Evolutionary conservation across 805 yeast genomes (phyloP), one percentile per base, ranked within the genome.

Genomic region (Sugiyamaella chiloensis): DNA sequence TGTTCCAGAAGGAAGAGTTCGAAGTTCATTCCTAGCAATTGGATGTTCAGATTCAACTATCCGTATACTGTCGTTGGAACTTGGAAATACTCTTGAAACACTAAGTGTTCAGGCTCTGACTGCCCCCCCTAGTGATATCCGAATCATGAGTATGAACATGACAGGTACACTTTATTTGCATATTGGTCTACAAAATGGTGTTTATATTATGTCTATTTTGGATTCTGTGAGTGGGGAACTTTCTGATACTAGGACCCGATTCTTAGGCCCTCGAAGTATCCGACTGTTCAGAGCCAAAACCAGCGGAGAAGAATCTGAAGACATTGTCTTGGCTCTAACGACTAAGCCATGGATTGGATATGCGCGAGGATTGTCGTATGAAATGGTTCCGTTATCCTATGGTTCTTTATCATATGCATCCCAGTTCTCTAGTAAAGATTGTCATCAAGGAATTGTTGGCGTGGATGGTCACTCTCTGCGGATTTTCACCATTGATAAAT

Each of bases 121-220:
- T 32, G 76, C 88, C 5, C 65, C 73, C 1, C 73, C 77, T 3
- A 57, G 67, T 2, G 62, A 68, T 4, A 61, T 73, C 41, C 56
- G 68, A 11, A 42, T 76, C 14, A 56, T 66, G 49, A 50, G 56
- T n/a, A 63, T 67, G 71, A 24, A 36, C 3, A 55, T 48, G 2
- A 42, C 50, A 8, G 40, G 40, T 6, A 52, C 58, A 6, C 51
- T 68, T 2, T 72, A 68, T 50, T 73, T 86, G 8, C 95, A 89
- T 63, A 75, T 88, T 42, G 97, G 97, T 1, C 73, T 89, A 72
- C 75, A 68, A n/a, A 87, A 81, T 62, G 98, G 98, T 17, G 79
- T 90, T 1, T 87, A 84, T 65, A 81, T 82, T 1, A 69, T 83
- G 14, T 76, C 87, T 0, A 65, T 69, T 4, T 56, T 89, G 31